Conservation (phyloP, 768 basidiomycete species). For the Suillus discolor region DNA sequence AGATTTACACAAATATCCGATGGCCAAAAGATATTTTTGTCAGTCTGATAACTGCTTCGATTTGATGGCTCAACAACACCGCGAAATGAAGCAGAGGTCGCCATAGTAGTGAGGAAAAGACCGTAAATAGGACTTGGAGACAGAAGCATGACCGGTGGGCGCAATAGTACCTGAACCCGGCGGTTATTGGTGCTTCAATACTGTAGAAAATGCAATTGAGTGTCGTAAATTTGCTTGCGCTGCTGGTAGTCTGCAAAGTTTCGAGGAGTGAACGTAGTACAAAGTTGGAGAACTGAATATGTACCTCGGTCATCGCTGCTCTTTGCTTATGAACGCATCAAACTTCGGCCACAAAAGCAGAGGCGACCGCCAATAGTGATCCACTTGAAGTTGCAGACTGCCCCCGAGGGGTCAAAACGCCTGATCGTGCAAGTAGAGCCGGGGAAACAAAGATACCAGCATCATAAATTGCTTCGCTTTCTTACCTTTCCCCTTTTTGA, state of each 20-base stretch:
- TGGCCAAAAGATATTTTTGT: too few species aligned
- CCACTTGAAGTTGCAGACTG: slow-evolving; percentile 71
- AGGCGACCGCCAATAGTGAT: slow-evolving; percentile 77
- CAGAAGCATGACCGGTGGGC: too few species aligned
- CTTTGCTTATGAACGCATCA: slow-evolving; percentile 40
- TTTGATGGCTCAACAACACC: too few species aligned
- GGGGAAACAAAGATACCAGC: slow-evolving; percentile 40
- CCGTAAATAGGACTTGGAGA: too few species aligned
- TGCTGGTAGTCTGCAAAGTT: neutral
- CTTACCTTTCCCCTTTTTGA: slow-evolving; percentile 58
- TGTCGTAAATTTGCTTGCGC: neutral
- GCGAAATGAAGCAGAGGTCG: too few species aligned
- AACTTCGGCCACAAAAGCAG: slow-evolving; percentile 68
- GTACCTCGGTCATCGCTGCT: slow-evolving; percentile 5
- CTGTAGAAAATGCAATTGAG: neutral
- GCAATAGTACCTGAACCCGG: too few species aligned
- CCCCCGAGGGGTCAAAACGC: slow-evolving; percentile 59
- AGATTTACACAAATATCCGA: too few species aligned
- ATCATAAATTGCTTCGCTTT: slow-evolving; percentile 47
- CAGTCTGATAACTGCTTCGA: too few species aligned
- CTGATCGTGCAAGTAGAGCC: neutral
- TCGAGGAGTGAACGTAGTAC: neutral
- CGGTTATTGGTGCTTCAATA: too few species aligned
- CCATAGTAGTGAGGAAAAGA: too few species aligned
- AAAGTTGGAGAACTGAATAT: neutral